phyloP scores from a whole-genome alignment of 306 rosid species.

The Citrullus colocynthis region DNA sequence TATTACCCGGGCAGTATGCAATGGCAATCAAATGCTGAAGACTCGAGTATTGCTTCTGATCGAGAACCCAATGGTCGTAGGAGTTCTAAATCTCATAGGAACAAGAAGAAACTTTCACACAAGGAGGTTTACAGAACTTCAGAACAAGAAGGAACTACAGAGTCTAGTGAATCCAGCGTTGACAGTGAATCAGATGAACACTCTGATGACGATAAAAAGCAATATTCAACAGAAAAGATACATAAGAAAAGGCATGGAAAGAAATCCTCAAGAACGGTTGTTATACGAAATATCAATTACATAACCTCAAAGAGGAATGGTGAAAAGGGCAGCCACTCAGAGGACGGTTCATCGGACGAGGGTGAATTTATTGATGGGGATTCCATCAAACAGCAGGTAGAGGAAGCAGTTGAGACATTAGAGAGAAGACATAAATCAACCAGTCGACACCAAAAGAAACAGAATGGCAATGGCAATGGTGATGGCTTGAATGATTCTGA shows the following conservation, averaged over 20 bases:
- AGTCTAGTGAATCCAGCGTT: constrained; percentile 46
- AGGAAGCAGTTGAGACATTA: constrained; percentile 69
- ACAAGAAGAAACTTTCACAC: constrained; percentile 51
- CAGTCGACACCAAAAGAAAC: constrained; percentile 39
- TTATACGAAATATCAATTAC: constrained; percentile 91
- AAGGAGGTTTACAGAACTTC: constrained; percentile 29
- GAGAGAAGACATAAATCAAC: constrained; percentile 65
- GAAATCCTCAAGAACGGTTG: constrained; percentile 80
- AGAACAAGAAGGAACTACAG: constrained; percentile 43
- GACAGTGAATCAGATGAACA: constrained; percentile 49
- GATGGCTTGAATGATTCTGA: constrained; percentile 25
- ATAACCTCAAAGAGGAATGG: constrained; percentile 79
- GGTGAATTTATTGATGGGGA: constrained; percentile 54
- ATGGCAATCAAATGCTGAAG: constrained; percentile 69
- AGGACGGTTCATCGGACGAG: constrained; percentile 52
- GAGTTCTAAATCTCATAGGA: constrained; percentile 42
- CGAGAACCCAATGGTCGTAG: constrained; percentile 33
- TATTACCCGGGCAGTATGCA: constrained; percentile 76
- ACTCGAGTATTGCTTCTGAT: constrained; percentile 30
- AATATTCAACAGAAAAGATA: constrained; percentile 26
- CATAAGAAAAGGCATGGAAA: constrained; percentile 47
- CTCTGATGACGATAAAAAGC: constrained; percentile 27
- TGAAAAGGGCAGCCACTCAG: constrained; percentile 48
- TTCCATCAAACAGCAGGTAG: constrained; percentile 74
- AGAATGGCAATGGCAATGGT: constrained; percentile 21